Base-by-base conservation (phyloP, 495 filamentous ascomycete genomes). In the Aspergillus saccharolyticus region DNA sequence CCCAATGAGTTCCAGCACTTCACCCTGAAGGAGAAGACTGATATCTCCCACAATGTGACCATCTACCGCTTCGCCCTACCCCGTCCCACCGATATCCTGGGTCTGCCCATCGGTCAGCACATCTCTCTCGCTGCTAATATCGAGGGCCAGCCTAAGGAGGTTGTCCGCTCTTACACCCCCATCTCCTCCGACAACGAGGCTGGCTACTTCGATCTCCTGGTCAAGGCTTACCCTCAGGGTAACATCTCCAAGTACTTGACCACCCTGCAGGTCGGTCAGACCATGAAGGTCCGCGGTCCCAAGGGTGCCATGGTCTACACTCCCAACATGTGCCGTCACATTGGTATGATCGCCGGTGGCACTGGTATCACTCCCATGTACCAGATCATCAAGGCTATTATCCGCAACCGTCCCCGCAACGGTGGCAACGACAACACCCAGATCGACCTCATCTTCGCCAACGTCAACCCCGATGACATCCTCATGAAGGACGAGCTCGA, bases 291-390 rank as follows among this genome's bases (percentile, higher is more conserved):
- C 55, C 82, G 80, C 62, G 94, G 94, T 15, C 94, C 94, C 65
- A 97, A 96, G 80, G 94, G 94, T 63, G 91, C 93, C 58, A 96
- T 98, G 80, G 89, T 95, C 46, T 98, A 98, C 72, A 87, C 85
- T 9, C 92, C 93, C 54, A 96, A 96, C 79, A 89, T 98, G 86
- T 89, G 91, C 56, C 83, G 90, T 49, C 87, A 86, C 68, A 93
- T 98, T 54, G 94, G 94, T 63, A 98, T 98, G 94, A 89, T 98
- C 66, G 90, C 94, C 56, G 94, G 94, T 70, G 94, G 94, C 52
- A 97, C 94, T 15, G 94, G 94, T 64, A 97, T 98, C 74, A 98
- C 93, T 22, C 93, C 93, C 42, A 98, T 98, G 93, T 80, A 96
- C 58, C 93, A 98, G 79, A 84, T 98, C 58, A 85, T 96, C 63